A percentile compares a stretch with the other conserved stretches of the same genome.
phyloP scores from a whole-genome alignment of 177 flowering plant genomes.

The Vitis hybrid region DNA sequence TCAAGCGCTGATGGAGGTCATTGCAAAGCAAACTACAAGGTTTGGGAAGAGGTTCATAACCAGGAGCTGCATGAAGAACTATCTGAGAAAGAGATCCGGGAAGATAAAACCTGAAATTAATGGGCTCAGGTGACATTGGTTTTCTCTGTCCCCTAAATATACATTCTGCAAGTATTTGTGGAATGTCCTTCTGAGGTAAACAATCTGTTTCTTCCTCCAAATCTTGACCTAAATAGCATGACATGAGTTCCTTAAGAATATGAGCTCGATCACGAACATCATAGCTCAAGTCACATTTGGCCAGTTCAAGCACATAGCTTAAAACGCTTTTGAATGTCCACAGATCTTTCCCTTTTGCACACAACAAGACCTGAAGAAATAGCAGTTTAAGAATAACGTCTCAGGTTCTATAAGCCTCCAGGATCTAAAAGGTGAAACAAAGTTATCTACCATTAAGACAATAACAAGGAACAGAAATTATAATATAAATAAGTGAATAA shows the following conservation, averaged over 20 bases:
- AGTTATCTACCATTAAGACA: not conserved
- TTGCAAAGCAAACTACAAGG: constrained; percentile 60
- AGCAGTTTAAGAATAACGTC: not conserved
- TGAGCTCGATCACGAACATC: constrained; percentile 92
- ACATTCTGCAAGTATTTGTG: constrained; percentile 35
- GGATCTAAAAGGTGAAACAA: not conserved
- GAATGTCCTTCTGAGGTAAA: constrained; percentile 22
- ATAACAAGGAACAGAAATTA: not conserved
- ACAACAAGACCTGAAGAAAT: constrained; percentile 58
- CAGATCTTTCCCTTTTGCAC: constrained; percentile 48
- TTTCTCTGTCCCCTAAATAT: constrained; percentile 47
- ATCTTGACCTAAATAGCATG: constrained; percentile 27
- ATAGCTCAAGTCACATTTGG: constrained; percentile 76
- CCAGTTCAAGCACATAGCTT: constrained; percentile 74
- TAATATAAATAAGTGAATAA: not conserved
- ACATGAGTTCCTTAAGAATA: constrained; percentile 50
- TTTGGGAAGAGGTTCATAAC: constrained; percentile 94
- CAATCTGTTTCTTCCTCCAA: constrained; percentile 27
- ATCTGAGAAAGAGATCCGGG: constrained; percentile 99
- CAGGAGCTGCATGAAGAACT: constrained; percentile 97
- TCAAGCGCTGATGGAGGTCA: constrained; percentile 28
- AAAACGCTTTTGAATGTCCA: constrained; percentile 35
- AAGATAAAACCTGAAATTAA: constrained; percentile 64
- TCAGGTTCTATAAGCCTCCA: not conserved
- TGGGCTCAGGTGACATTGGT: constrained; percentile 27